Conservation (phyloP, 805 yeast species). For the Candida loeiensis region DNA sequence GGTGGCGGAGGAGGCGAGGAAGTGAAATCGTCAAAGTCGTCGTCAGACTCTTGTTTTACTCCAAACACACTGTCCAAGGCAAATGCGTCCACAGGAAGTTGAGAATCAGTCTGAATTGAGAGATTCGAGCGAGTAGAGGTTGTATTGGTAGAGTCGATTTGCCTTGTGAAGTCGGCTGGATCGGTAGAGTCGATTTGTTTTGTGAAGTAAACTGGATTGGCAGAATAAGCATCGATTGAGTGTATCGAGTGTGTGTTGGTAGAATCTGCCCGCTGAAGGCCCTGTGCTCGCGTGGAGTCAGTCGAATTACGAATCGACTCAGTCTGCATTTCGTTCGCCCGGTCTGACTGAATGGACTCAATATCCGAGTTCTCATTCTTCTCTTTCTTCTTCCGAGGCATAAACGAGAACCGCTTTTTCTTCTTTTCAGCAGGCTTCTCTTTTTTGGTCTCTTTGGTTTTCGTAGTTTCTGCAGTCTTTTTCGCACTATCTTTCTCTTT, state of each 20-base stretch:
- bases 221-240: not conserved
- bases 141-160: not conserved
- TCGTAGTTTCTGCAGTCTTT: not conserved
- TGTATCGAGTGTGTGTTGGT: not conserved
- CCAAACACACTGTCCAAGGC: too few species aligned
- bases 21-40: too few species aligned
- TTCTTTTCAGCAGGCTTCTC: conserved; percentile 4
- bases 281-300: too few species aligned
- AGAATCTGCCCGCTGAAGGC: not conserved
- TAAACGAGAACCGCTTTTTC: conserved; percentile 19
- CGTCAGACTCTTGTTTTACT: too few species aligned
- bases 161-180: not conserved
- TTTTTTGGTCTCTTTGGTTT: not conserved
- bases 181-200: not conserved
- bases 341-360: too few species aligned
- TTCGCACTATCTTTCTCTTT: too few species aligned
- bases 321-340: too few species aligned
- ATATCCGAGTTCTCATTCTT: conserved; percentile 4
- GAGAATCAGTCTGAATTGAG: too few species aligned
- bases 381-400: conserved; percentile 14
- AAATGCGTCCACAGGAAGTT: too few species aligned
- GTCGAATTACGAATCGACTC: too few species aligned
- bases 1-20: too few species aligned
- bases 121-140: not conserved
- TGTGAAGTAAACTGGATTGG: too few species aligned